Evolutionary conservation across 2,329 filamentous ascomycete genomes (phyloP).

Genomic region (Cladosporium sp.): DNA sequence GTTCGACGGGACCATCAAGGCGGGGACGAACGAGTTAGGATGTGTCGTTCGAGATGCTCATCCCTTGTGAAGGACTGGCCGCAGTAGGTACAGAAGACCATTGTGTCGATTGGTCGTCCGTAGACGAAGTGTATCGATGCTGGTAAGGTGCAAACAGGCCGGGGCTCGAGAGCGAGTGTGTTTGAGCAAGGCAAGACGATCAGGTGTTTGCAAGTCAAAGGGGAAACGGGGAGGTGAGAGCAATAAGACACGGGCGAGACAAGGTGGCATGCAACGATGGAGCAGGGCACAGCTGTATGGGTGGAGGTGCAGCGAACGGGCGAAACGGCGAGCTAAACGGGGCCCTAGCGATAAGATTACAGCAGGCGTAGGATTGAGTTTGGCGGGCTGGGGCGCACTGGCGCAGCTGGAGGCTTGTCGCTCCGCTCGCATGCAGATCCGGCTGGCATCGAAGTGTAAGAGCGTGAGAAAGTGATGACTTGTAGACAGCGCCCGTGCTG

Average conservation of each 20-base stretch:
- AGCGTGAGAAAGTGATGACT: conserved; percentile 22
- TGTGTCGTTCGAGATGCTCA: conserved; percentile 54
- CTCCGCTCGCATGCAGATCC: conserved; percentile 26
- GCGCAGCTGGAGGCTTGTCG: conserved; percentile 26
- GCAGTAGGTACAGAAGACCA: conserved; percentile 57
- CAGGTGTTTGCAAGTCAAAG: conserved; percentile 8
- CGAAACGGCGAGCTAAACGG: conserved; percentile 19
- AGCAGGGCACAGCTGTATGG: conserved; percentile 13
- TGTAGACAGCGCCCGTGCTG: conserved; percentile 25
- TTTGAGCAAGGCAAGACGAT: background rate
- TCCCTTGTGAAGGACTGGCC: conserved; percentile 55
- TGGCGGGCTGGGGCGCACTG: conserved; percentile 19
- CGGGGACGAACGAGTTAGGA: conserved; percentile 49
- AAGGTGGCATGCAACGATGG: conserved; percentile 20
- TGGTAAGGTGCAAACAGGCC: conserved; percentile 3
- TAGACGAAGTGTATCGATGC: conserved; percentile 12
- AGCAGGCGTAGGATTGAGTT: conserved; percentile 19
- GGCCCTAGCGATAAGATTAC: conserved; percentile 18
- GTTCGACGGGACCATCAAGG: background rate
- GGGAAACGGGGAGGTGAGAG: conserved; percentile 5
- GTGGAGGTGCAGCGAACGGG: conserved; percentile 18
- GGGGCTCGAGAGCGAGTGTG: background rate
- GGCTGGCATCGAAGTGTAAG: conserved; percentile 17
- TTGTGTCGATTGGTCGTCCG: conserved; percentile 32
- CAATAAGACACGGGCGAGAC: conserved; percentile 19